Evolutionary conservation across 2,329 filamentous ascomycete species (phyloP), one percentile per base, ranked within the genome.

Genomic region (Talaromyces sp.): DNA sequence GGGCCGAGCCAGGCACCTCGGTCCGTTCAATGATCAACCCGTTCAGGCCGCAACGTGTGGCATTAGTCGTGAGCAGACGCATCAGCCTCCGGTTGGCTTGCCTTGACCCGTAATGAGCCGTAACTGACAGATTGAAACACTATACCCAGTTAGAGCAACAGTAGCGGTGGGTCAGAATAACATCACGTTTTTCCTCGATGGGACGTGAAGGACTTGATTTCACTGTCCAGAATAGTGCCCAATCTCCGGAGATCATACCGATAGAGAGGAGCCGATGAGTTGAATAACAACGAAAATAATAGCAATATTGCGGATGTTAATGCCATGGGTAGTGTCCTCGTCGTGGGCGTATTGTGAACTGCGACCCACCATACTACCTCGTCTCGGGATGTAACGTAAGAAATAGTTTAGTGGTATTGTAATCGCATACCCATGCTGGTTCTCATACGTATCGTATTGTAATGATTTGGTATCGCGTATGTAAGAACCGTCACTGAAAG

Each of bases 1-100:
- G 65, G 62, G 62, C 62, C 62, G 64, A 61, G 58, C 61, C 61
- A 66, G 63, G 59, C 52, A 56, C 58, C 56, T 46, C 45, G 54
- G 36, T 52, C 53, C 58, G 28, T 48, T 46, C 33, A 53, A 57
- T 53, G 54, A 60, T 50, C 58, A 56, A 31, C 57, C 52, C 55
- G 21, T 28, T 33, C 45, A 56, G 54, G 41, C 54, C 41, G 41
- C 35, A 33, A n/a, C n/a, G n/a, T n/a, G n/a, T n/a, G 5, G 19
- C 54, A 39, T 50, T 56, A 37, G 54, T 39, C 35, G 43, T 31
- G 36, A 33, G 35, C 33, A 40, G 40, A 46, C 22, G 53, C 53
- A 56, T 48, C 41, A 21, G 19, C 43, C 22, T 35, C 54, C 43
- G 8, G 41, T 50, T 56, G 43, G 17, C 28, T n/a, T 56, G 41